These are phyloP conservation scores for Mucuna pruriens DNA, from an alignment of 306 rosid genomes.

Conservation along the genomic window DNA sequence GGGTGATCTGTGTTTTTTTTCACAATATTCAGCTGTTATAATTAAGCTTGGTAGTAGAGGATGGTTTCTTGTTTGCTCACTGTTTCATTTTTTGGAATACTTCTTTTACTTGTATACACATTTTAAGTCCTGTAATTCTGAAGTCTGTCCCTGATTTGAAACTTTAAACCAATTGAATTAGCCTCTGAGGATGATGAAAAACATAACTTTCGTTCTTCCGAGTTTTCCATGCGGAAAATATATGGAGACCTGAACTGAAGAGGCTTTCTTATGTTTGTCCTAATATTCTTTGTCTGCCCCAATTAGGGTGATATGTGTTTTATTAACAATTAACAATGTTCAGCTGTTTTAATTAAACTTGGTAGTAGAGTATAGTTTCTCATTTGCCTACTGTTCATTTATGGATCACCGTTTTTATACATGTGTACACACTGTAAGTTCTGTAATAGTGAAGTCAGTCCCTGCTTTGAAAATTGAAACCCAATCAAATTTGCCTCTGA, in stretches of 20 bases:
- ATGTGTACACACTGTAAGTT: neutral
- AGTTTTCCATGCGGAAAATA: constrained; percentile 50
- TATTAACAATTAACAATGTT: neutral
- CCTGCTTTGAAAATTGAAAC: neutral
- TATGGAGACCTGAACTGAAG: constrained; percentile 68
- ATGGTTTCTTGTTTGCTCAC: neutral
- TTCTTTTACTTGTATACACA: neutral
- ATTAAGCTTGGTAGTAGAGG: too few relatives aligned
- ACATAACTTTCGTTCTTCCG: constrained; percentile 54
- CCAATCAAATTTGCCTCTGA: constrained; percentile 39
- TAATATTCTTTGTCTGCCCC: neutral
- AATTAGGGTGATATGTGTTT: neutral
- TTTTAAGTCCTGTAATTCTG: neutral
- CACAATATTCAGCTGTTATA: neutral
- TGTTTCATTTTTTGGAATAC: neutral
- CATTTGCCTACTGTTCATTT: neutral
- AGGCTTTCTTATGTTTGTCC: constrained; percentile 2
- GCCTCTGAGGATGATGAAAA: constrained; percentile 51
- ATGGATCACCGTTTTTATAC: neutral
- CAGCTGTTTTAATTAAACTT: neutral
- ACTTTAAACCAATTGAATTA: neutral
- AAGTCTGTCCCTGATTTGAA: neutral
- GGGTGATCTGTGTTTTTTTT: neutral
- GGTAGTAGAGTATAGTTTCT: neutral
- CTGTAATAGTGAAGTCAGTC: neutral